Conservation (phyloP, 805 yeast genomes). For the Starmerella potacharoeniae region DNA sequence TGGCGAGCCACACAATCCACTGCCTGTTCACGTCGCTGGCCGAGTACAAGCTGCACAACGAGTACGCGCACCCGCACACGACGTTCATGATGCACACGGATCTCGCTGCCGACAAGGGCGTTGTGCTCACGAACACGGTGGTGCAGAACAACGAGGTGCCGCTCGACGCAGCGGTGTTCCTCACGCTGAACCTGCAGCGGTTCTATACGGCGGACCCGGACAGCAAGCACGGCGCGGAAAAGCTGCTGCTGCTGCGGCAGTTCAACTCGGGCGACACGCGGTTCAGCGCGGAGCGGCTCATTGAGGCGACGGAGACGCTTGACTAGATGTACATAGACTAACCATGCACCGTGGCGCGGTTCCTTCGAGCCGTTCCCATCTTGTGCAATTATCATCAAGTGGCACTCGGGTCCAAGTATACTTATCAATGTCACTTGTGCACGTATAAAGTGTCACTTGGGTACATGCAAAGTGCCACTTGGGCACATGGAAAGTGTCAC, state of each 20-base stretch:
- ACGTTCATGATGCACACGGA: conserved; percentile 82
- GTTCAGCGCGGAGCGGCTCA: conserved; percentile 58
- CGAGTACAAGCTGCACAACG: conserved; percentile 81
- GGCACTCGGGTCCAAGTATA: too few relatives aligned
- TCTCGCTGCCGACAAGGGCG: conserved; percentile 41
- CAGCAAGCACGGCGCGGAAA: conserved; percentile 29
- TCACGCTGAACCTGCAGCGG: conserved; percentile 39
- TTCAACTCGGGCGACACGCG: conserved; percentile 59
- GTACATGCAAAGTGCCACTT: too few relatives aligned
- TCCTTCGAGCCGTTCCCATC: not conserved
- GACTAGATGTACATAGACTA: conserved; percentile 31
- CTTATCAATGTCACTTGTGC: too few relatives aligned
- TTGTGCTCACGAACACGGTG: conserved; percentile 77
- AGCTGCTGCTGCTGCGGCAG: conserved; percentile 49
- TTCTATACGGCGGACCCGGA: conserved; percentile 40
- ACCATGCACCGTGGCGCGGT: too few relatives aligned
- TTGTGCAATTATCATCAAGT: not conserved
- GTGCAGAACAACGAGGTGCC: conserved; percentile 56
- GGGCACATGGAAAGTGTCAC: too few relatives aligned
- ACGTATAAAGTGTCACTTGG: too few relatives aligned
- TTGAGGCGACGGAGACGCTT: conserved; percentile 61
- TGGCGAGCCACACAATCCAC: conserved; percentile 72
- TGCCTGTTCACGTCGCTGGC: conserved; percentile 84
- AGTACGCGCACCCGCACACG: conserved; percentile 91
- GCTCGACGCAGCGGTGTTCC: conserved; percentile 63